These are phyloP conservation scores for Quambalaria eucalypti DNA, from an alignment of 1,284 basidiomycete species.

Conservation along the genomic window DNA sequence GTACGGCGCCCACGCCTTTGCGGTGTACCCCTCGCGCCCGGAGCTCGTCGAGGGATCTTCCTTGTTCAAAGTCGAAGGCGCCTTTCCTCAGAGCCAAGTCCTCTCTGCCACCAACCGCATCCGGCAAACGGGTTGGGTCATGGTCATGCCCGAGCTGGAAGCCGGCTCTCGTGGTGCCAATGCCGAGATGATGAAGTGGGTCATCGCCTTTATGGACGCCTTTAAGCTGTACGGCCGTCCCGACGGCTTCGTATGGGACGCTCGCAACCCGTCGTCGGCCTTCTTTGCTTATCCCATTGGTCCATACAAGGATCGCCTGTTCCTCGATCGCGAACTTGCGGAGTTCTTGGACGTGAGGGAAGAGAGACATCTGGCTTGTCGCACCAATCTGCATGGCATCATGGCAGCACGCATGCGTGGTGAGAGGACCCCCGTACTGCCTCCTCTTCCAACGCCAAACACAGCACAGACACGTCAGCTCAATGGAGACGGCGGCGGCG, in stretches of 20 bases:
- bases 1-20: conserved; percentile 39
- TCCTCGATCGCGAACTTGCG: conserved; percentile 76
- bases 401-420: conserved; percentile 45
- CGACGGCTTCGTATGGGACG: conserved; percentile 35
- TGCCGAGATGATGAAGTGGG: conserved; percentile 86
- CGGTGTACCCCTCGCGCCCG: conserved; percentile 43
- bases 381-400: conserved; percentile 37
- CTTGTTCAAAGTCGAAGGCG: conserved; percentile 45
- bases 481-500: background rate
- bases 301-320: conserved; percentile 57
- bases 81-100: conserved; percentile 26
- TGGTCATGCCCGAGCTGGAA: conserved; percentile 48
- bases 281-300: conserved; percentile 48
- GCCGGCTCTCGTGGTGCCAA: conserved; percentile 58
- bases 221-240: conserved; percentile 45
- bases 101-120: conserved; percentile 56
- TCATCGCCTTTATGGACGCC: conserved; percentile 58
- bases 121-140: conserved; percentile 48
- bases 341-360: conserved; percentile 70
- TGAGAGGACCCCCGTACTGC: conserved; percentile 40
- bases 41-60: conserved; percentile 43
- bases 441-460: conserved; percentile 33
- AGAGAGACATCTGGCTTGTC: conserved; percentile 49
- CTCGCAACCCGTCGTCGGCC: conserved; percentile 50
- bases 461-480: conserved; percentile 5